These are phyloP conservation scores for Myriosclerotinia curreyana DNA, from an alignment of 2,329 filamentous ascomycete species.

Conservation along the genomic window DNA sequence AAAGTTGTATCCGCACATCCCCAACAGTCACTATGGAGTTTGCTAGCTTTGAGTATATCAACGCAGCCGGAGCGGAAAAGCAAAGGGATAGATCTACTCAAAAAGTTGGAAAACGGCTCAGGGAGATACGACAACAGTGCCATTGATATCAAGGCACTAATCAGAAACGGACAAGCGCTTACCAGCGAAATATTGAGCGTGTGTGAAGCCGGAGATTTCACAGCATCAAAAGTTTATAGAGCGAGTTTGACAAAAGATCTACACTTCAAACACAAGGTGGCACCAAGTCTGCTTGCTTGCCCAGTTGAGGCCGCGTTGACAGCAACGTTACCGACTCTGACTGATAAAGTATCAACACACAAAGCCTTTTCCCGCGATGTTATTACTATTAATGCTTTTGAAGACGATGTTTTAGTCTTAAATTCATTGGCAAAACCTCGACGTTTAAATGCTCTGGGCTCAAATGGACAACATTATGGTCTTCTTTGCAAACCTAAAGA, in stretches of 20 bases:
- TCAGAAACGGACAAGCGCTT: slow-evolving; percentile 76
- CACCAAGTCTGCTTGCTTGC: slow-evolving; percentile 82
- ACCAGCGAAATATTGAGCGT: slow-evolving; percentile 77
- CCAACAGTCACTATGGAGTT: slow-evolving; percentile 85
- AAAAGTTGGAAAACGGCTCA: slow-evolving; percentile 45
- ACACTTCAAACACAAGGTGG: slow-evolving; percentile 77
- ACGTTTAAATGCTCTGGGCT: slow-evolving; percentile 82
- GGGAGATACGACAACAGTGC: slow-evolving; percentile 52
- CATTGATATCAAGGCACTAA: slow-evolving; percentile 65
- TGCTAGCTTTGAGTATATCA: slow-evolving; percentile 83
- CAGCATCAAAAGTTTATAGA: slow-evolving; percentile 59
- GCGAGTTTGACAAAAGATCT: slow-evolving; percentile 77
- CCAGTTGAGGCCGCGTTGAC: slow-evolving; percentile 83
- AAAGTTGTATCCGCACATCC: slow-evolving; percentile 87
- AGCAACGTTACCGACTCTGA: slow-evolving; percentile 71
- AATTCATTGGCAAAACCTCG: slow-evolving; percentile 90
- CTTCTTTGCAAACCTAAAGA: slow-evolving; percentile 97
- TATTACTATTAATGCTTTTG: slow-evolving; percentile 75
- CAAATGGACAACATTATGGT: slow-evolving; percentile 83
- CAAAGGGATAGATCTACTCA: slow-evolving; percentile 52
- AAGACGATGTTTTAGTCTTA: slow-evolving; percentile 85
- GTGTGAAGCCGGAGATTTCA: slow-evolving; percentile 74
- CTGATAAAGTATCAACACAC: slow-evolving; percentile 72
- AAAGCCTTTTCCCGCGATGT: slow-evolving; percentile 84
- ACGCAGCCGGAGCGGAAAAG: slow-evolving; percentile 65